A percentile compares a stretch with the other conserved stretches of the same genome.
Evolutionary conservation across 2,329 filamentous ascomycete genomes (phyloP).

Genomic region (Harringtonia aguacate): DNA sequence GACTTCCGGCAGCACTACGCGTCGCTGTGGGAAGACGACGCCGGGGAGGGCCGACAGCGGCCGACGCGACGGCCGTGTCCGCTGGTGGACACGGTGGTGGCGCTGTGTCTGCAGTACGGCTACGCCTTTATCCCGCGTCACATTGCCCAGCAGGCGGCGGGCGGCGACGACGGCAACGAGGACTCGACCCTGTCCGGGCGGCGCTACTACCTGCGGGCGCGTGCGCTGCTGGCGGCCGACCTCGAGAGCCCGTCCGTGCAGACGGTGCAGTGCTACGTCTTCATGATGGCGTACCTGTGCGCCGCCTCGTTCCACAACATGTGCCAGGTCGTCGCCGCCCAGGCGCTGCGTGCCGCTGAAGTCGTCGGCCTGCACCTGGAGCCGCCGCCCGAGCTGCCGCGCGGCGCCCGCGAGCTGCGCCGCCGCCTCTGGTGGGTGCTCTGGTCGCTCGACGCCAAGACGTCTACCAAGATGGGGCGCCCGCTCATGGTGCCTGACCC

Average conservation of each 20-base stretch:
- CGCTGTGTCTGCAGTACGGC: slow-evolving; percentile 39
- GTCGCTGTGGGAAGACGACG: slow-evolving; percentile 29
- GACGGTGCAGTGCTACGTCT: slow-evolving; percentile 37
- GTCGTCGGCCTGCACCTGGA: slow-evolving; percentile 37
- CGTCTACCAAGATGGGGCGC: slow-evolving; percentile 33
- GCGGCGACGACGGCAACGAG: not conserved
- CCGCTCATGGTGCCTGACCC: slow-evolving; percentile 26
- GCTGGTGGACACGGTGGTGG: slow-evolving; percentile 40
- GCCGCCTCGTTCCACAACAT: slow-evolving; percentile 38
- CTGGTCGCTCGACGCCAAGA: slow-evolving; percentile 35
- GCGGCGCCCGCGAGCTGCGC: slow-evolving; percentile 28
- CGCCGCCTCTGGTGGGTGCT: slow-evolving; percentile 42
- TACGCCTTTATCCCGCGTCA: slow-evolving; percentile 16
- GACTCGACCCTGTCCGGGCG: slow-evolving; percentile 31
- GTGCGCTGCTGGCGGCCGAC: slow-evolving; percentile 29
- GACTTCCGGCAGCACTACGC: slow-evolving; percentile 26
- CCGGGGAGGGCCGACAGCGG: slow-evolving; percentile 7
- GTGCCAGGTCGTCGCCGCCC: slow-evolving; percentile 26
- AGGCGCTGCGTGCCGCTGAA: slow-evolving; percentile 33
- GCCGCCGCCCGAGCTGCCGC: slow-evolving; percentile 23
- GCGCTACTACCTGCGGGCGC: slow-evolving; percentile 34
- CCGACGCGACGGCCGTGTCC: slow-evolving; percentile 31
- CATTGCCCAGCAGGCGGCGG: not conserved
- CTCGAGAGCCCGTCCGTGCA: slow-evolving; percentile 34
- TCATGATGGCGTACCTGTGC: slow-evolving; percentile 33